Conservation (phyloP, 768 basidiomycete species). For the Vararia minispora region DNA sequence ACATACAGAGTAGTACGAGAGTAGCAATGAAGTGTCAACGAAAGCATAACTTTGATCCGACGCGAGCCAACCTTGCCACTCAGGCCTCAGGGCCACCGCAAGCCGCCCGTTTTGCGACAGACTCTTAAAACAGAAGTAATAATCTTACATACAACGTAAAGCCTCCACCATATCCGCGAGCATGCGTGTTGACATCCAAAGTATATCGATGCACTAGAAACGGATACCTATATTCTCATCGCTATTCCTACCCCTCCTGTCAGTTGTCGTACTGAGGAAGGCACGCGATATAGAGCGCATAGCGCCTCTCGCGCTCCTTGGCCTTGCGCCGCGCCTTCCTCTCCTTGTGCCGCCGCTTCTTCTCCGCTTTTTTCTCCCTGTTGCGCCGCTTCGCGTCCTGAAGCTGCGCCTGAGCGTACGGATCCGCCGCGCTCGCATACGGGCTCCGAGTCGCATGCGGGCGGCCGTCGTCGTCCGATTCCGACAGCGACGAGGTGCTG, state of each 20-base stretch:
- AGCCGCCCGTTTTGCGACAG: too few species aligned
- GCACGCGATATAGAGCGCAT: conserved; percentile 51
- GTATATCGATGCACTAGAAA: background rate
- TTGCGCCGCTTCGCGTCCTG: conserved; percentile 42
- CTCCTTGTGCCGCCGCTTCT: conserved; percentile 50
- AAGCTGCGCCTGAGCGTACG: conserved; percentile 32
- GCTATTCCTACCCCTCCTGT: too few species aligned
- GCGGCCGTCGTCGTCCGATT: conserved; percentile 30
- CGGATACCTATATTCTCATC: too few species aligned
- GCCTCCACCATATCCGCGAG: background rate
- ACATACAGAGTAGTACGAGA: too few species aligned
- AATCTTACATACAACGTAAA: background rate
- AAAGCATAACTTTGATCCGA: too few species aligned
- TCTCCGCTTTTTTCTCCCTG: conserved; percentile 44
- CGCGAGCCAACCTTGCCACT: too few species aligned
- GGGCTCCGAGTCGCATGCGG: conserved; percentile 16
- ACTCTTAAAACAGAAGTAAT: too few species aligned
- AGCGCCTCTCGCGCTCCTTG: conserved; percentile 50
- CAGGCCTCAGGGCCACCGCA: too few species aligned
- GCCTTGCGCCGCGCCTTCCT: conserved; percentile 50
- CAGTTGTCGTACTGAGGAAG: conserved; percentile 16
- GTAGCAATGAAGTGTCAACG: too few species aligned
- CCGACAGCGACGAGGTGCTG: conserved; percentile 24
- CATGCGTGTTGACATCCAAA: background rate
- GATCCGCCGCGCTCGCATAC: conserved; percentile 27